Percentiles rank a stretch among this genome's conserved stretches.
These are phyloP conservation scores for Fremontodendron californicum DNA, from an alignment of 345 rosid species.

Conservation along the genomic window DNA sequence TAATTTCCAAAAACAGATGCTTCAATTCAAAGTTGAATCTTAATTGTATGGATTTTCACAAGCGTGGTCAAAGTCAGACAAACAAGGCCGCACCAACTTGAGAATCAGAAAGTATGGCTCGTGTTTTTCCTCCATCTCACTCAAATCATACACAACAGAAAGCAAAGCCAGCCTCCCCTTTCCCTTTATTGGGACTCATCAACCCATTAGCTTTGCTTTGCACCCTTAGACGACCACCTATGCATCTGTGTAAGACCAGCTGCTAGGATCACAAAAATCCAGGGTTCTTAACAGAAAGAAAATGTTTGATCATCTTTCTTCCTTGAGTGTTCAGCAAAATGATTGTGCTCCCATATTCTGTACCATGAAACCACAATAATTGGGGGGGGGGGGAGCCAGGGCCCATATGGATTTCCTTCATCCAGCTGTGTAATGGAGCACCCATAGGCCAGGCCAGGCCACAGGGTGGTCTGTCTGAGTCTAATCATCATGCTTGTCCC, in stretches of 20 bases:
- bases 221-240: not conserved
- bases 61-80: not conserved
- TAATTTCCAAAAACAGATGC: not conserved
- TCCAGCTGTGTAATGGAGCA: conserved; percentile 35
- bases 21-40: too few relatives aligned
- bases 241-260: not conserved
- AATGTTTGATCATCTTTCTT: conserved; percentile 6
- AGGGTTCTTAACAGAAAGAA: not conserved
- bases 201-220: not conserved
- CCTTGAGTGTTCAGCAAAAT: conserved; percentile 3
- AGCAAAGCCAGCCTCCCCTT: conserved; percentile 6
- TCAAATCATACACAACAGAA: not conserved
- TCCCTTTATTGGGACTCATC: conserved; percentile 18
- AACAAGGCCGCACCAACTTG: not conserved
- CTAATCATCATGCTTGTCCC: conserved; percentile 32
- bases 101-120: conserved; percentile 4
- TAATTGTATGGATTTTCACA: not conserved
- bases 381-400: conserved; percentile 13
- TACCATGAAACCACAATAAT: conserved; percentile 20
- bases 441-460: conserved; percentile 12
- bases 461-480: conserved; percentile 17
- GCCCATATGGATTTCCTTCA: conserved; percentile 22
- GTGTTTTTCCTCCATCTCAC: not conserved
- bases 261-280: not conserved
- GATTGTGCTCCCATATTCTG: conserved; percentile 13